Evolutionary conservation across 2,329 filamentous ascomycete species (phyloP).

Genomic region (Colletotrichum spinosum): DNA sequence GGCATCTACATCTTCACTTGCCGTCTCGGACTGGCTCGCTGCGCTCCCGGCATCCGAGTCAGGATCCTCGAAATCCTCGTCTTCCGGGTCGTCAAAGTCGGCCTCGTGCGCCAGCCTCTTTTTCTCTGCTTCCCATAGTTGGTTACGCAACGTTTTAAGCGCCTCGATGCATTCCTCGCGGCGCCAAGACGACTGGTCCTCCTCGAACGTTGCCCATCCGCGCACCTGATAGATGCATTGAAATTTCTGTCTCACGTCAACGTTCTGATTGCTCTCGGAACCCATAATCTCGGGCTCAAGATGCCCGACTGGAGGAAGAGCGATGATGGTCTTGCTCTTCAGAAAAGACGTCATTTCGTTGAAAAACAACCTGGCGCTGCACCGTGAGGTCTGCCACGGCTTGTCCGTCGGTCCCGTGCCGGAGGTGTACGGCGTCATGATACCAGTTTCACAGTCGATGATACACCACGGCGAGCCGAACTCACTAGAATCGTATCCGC

Average conservation of each 20-base stretch:
- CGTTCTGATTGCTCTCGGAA: no score
- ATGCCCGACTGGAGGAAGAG: neutral
- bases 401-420: neutral
- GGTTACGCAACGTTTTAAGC: neutral
- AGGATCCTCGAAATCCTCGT: neutral
- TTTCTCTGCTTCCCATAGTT: conserved; percentile 1
- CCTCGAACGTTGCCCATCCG: neutral
- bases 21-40: neutral
- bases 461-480: neutral
- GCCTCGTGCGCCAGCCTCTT: neutral
- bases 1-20: neutral
- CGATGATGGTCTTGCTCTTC: no score
- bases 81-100: neutral
- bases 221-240: neutral
- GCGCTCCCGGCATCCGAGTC: neutral
- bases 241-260: neutral
- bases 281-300: conserved; percentile 2
- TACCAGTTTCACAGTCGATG: neutral
- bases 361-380: neutral
- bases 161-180: neutral
- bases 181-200: neutral
- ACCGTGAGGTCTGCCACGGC: no score
- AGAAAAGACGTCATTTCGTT: neutral
- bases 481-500: no score
- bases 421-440: neutral